Evolutionary conservation across 371 early-diverging fungal species (phyloP).

Genomic region (Mucor indicus): DNA sequence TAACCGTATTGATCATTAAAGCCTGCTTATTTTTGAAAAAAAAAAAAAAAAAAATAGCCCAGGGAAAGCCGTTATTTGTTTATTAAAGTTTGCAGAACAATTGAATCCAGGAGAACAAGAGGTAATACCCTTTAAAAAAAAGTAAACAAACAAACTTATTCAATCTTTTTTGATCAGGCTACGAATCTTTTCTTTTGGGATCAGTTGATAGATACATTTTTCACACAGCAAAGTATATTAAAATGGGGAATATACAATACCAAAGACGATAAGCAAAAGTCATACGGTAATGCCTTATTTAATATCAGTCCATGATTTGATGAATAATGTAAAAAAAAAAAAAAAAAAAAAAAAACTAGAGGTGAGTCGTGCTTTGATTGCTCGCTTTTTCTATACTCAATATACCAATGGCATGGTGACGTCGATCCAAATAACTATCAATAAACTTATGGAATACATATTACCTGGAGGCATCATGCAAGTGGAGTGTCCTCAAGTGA

Average conservation of each 20-base stretch:
- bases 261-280: slow-evolving; percentile 15
- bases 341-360: background rate
- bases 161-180: slow-evolving; percentile 18
- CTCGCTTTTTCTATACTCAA: slow-evolving; percentile 39
- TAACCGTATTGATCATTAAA: no score
- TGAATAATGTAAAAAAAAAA: background rate
- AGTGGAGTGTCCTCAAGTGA: slow-evolving; percentile 40
- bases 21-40: no score
- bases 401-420: slow-evolving; percentile 34
- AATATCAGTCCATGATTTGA: no score
- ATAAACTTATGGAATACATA: slow-evolving; percentile 41
- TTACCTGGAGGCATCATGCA: slow-evolving; percentile 30
- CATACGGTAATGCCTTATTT: slow-evolving; percentile 40
- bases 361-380: no score
- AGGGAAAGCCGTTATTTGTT: slow-evolving; percentile 39
- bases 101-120: slow-evolving; percentile 30
- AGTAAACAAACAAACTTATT: no score
- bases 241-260: slow-evolving; percentile 31
- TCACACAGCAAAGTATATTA: slow-evolving; percentile 21
- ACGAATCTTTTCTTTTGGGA: slow-evolving; percentile 33
- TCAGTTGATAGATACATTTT: slow-evolving; percentile 34
- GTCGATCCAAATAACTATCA: slow-evolving; percentile 40
- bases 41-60: no score
- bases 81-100: slow-evolving; percentile 44
- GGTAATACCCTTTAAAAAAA: no score